A percentile compares a stretch with the other conserved stretches of the same genome.
Evolutionary conservation across 345 rosid genomes (phyloP).

Genomic region (Lepidium aucheri): DNA sequence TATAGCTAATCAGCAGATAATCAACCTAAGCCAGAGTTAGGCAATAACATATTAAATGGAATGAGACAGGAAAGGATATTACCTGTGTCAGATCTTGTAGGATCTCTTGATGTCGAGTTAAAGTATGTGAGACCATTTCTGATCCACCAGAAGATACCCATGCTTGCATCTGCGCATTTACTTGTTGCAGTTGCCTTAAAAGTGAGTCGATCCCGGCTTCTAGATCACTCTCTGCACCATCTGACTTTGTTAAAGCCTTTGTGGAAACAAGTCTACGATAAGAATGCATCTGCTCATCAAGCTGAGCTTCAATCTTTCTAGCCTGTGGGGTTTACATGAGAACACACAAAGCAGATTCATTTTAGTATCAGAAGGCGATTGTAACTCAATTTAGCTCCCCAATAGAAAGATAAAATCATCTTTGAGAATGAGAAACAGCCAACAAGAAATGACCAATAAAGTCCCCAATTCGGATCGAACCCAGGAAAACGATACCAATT

Average conservation of each 20-base stretch:
- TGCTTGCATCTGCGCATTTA: slow-evolving; percentile 83
- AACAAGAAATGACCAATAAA: neutral
- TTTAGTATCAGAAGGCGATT: neutral
- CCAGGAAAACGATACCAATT: neutral
- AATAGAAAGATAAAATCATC: neutral
- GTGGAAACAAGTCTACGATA: slow-evolving; percentile 77
- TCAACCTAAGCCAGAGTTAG: neutral
- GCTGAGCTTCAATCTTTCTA: slow-evolving; percentile 90
- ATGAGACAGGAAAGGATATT: neutral
- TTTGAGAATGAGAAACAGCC: neutral
- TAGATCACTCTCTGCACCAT: slow-evolving; percentile 57
- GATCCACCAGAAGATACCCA: slow-evolving; percentile 98
- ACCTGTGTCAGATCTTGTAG: slow-evolving; percentile 93
- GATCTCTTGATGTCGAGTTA: slow-evolving; percentile 95
- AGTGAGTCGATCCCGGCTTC: slow-evolving; percentile 69
- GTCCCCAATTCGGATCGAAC: neutral
- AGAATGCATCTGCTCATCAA: slow-evolving; percentile 93
- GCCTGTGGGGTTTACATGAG: slow-evolving; percentile 42
- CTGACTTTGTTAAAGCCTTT: slow-evolving; percentile 54
- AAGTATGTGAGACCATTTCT: slow-evolving; percentile 97
- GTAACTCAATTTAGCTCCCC: neutral
- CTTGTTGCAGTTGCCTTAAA: slow-evolving; percentile 73
- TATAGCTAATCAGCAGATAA: neutral
- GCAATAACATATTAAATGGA: neutral
- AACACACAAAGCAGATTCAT: neutral